Base-by-base conservation (phyloP, 768 basidiomycete species). In the Mycena amicta region DNA sequence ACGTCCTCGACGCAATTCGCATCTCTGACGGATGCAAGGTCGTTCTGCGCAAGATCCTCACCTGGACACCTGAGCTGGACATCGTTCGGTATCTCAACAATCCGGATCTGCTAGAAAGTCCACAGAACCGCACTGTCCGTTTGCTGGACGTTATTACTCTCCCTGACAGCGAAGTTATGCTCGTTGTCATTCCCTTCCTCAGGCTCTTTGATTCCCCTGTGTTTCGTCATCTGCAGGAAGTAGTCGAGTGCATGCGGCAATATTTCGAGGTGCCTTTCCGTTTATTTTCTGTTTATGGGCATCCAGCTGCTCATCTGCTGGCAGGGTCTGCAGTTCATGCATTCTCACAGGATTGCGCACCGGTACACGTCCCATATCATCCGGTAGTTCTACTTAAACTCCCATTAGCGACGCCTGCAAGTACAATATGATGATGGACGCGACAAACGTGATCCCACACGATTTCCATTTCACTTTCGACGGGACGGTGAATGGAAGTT, bases 121-220 rank as follows among this genome's bases (percentile, higher is more conserved):
- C 67, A n/a, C 27, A 66, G 16, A 73, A 71, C 53, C 62, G 59
- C 43, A 49, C 62, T 6, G 67, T 70, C 4, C 68, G 67, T 0
- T 43, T 73, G 3, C 57, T 69, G 1, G 69, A 70, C 28, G 33
- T 67, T 3, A 56, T 72, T 11, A 61, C 56, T 1, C 41, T 68
- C 11, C 70, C 70, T 12, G 55, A 60, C 41, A 39, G 59, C 30
- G 49, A 60, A 11, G 27, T 37, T 4, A 28, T 47, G 1, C 22
- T 71, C 3, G 18, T 69, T 18, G 67, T 70, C 3, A 68, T 71
- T 63, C 68, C 68, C 3, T 46, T 61, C 29, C 55, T 68, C 5
- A 41, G 61, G 3, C 51, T 20, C 11, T 68, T 69, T 8, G 37
- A 64, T 2, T 2, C 3, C 20, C 41, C 67, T 1, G 65, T 66